phyloP scores from a whole-genome alignment of 257 asterid genomes.

The Salvia rosmarinus region DNA sequence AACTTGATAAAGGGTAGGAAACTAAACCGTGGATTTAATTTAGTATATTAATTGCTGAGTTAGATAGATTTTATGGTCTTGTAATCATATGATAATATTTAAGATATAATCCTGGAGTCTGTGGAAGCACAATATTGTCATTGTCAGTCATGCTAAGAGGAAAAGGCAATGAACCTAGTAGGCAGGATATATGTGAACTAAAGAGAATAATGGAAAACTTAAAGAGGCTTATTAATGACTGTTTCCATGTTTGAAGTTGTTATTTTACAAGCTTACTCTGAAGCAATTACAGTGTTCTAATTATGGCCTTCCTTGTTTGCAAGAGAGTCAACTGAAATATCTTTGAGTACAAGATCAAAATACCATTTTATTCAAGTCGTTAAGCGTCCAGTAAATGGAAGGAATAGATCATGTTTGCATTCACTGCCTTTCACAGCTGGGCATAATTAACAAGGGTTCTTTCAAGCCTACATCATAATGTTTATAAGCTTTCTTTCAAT shows the following conservation, averaged over 20 bases:
- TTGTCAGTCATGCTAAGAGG: neutral
- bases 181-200: neutral
- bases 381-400: neutral
- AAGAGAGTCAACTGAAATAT: slow-evolving; percentile 1
- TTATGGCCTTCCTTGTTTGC: neutral
- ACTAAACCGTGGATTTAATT: neutral
- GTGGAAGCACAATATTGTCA: neutral
- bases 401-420: neutral
- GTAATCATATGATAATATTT: neutral
- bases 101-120: slow-evolving; percentile 10
- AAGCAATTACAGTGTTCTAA: neutral
- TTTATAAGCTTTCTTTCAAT: neutral
- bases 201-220: neutral
- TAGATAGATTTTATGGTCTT: slow-evolving; percentile 1
- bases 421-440: neutral
- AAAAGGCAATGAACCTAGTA: neutral
- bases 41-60: slow-evolving; percentile 11
- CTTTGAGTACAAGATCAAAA: neutral
- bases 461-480: neutral
- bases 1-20: neutral
- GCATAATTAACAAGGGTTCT: neutral
- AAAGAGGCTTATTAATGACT: neutral
- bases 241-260: neutral
- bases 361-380: neutral
- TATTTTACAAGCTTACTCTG: neutral